Percentiles rank a stretch among this genome's conserved stretches.
phyloP scores from a whole-genome alignment of 2,329 filamentous ascomycete genomes.

The Claviceps pazoutovae region DNA sequence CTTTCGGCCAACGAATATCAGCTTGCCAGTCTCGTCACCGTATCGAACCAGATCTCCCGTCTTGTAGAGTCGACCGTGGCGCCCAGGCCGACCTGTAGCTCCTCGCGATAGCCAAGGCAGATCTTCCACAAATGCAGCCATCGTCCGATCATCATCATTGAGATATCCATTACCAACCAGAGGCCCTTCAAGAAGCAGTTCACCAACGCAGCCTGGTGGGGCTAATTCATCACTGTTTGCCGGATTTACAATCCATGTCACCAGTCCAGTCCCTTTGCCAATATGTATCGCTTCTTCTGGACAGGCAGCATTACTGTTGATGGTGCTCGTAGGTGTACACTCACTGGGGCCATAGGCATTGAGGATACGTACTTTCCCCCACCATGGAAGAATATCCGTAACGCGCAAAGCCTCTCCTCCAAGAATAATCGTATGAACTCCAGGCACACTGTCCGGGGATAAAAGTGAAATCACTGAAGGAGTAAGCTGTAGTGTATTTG shows the following conservation, averaged over 20 bases:
- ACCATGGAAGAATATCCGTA: constrained; percentile 1
- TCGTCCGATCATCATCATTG: not conserved
- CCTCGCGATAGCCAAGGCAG: not conserved
- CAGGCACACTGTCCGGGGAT: not conserved
- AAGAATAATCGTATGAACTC: not conserved
- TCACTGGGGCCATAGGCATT: constrained; percentile 13
- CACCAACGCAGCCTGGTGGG: not conserved
- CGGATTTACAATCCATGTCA: not conserved
- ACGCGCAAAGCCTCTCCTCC: constrained; percentile 7
- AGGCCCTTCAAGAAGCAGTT: constrained; percentile 2
- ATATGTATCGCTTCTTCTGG: not conserved
- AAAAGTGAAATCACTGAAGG: not conserved
- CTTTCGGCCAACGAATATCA: constrained; percentile 13
- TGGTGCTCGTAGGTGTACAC: constrained; percentile 5
- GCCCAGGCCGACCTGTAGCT: constrained; percentile 1
- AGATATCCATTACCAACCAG: not conserved
- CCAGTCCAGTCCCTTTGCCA: not conserved
- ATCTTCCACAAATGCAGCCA: not conserved
- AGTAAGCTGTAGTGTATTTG: not conserved
- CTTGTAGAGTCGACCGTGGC: constrained; percentile 7
- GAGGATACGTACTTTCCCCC: constrained; percentile 5
- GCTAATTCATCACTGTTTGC: not conserved
- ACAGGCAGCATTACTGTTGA: not conserved
- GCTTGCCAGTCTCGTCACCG: constrained; percentile 8
- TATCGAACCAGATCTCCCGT: constrained; percentile 12